Evolutionary conservation across 2,329 filamentous ascomycete genomes (phyloP), one percentile per base, ranked within the genome.

Genomic region (Pyrenophora graminea): DNA sequence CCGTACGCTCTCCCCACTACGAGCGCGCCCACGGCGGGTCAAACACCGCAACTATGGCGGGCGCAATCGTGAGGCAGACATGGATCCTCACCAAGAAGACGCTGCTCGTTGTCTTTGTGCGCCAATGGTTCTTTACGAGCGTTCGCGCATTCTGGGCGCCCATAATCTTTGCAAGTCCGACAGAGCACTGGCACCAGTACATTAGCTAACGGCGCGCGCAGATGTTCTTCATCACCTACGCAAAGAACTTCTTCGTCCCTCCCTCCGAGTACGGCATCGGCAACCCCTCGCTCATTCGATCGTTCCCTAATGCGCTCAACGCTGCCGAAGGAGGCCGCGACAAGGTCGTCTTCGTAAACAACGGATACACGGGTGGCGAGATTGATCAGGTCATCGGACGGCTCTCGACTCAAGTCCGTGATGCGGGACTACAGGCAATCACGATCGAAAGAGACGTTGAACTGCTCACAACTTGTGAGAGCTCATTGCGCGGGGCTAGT

Each of bases 181-280:
- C 36, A 21, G 6, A 13, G 9, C n/a, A 17, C n/a, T 21, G 9
- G 8, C 13, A 25, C 25, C 19, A 21, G 18, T 12, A 10, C 4
- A 21, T 4, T 17, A 17, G 38, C 62, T 64, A 32, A 68, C 34
- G 34, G 31, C 23, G 13, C 10, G 12, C 10, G 33, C 36, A 72
- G 72, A 76, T 78, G 72, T 77, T 77, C 66, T 75, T 75, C 61
- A 81, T 82, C 39, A 77, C 77, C 45, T 93, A 88, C 70, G 87
- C 90, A 13, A 87, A 89, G 61, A 92, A 92, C 69, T 83, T 96
- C 56, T 93, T 96, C 64, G 83, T 92, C 3, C 87, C 90, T 1
- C 87, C 89, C 1, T 87, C 88, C 1, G 76, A 81, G 3, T 96
- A 82, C 64, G 92, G 92, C 38, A 85, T 96, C 58, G 88, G 86